These are phyloP conservation scores for Globisporangium emineosum DNA, from an alignment of 352 stramenopile genomes.

Conservation along the genomic window DNA sequence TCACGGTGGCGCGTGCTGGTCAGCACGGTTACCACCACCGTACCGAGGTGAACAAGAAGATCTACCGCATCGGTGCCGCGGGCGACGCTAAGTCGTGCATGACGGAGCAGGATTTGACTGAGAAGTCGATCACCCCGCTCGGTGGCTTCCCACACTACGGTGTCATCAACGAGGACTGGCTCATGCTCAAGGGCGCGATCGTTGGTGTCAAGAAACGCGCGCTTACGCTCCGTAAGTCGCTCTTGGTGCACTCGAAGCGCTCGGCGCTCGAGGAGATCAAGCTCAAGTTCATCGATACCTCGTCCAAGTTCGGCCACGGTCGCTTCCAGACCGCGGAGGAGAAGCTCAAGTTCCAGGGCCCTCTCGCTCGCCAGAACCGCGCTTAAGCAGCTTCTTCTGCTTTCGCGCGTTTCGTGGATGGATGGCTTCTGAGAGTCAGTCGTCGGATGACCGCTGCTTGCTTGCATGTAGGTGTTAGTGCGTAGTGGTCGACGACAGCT, in stretches of 20 bases:
- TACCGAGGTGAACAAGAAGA: slow-evolving; percentile 99
- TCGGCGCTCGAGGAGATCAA: slow-evolving; percentile 97
- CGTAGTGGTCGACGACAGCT: not conserved
- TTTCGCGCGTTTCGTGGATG: slow-evolving; percentile 18
- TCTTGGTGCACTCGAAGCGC: slow-evolving; percentile 96
- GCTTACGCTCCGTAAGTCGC: slow-evolving; percentile 98
- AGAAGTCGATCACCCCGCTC: slow-evolving; percentile 99
- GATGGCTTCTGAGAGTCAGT: not conserved
- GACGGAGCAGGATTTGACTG: slow-evolving; percentile 99
- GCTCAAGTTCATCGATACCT: slow-evolving; percentile 96
- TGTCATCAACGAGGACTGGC: slow-evolving; percentile 99
- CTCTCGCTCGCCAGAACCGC: slow-evolving; percentile 91
- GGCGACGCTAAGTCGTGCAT: slow-evolving; percentile 94
- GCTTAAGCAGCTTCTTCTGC: slow-evolving; percentile 51
- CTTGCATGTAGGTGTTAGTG: not conserved
- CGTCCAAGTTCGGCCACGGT: slow-evolving; percentile 99
- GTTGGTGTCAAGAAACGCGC: slow-evolving; percentile 99
- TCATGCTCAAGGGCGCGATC: slow-evolving; percentile 99
- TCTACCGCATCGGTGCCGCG: slow-evolving; percentile 97
- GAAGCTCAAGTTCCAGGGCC: slow-evolving; percentile 99
- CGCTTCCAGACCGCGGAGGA: slow-evolving; percentile 99
- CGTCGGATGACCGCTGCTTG: too few species aligned
- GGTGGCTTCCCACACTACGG: slow-evolving; percentile 99
- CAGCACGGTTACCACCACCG: slow-evolving; percentile 99
- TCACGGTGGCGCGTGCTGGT: slow-evolving; percentile 98